Percentiles rank a stretch among this genome's conserved stretches.
These are phyloP conservation scores for Suhomyces sp. DNA, from an alignment of 805 yeast genomes.

Conservation along the genomic window DNA sequence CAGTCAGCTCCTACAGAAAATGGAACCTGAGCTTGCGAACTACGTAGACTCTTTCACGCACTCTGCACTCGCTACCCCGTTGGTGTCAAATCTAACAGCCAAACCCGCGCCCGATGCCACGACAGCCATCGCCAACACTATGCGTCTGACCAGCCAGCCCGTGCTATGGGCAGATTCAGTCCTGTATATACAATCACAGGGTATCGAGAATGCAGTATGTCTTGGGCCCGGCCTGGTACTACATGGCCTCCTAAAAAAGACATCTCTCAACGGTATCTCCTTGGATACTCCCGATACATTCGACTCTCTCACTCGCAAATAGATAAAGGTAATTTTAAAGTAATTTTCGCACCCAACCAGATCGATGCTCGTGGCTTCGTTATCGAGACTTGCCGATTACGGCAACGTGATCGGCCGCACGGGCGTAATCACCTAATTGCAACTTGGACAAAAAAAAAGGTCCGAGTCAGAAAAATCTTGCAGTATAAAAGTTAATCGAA, in stretches of 20 bases:
- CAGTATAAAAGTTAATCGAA: neutral
- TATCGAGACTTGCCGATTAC: neutral
- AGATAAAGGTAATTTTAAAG: neutral
- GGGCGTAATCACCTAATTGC: conserved; percentile 1
- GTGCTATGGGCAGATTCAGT: conserved; percentile 43
- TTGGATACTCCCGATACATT: conserved; percentile 3
- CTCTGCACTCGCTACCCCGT: conserved; percentile 24
- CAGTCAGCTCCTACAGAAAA: conserved; percentile 34
- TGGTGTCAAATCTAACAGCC: conserved; percentile 39
- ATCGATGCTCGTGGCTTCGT: neutral
- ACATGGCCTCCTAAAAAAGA: conserved; percentile 12
- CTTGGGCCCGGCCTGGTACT: conserved; percentile 41
- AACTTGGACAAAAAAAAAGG: neutral
- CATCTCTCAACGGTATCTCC: neutral
- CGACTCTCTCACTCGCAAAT: neutral
- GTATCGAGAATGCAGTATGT: conserved; percentile 22
- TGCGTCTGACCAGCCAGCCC: conserved; percentile 41
- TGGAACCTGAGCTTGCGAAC: conserved; percentile 30
- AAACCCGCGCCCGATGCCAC: conserved; percentile 16
- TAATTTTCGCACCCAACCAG: neutral
- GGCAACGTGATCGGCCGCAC: neutral
- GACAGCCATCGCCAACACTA: conserved; percentile 29
- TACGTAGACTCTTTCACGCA: conserved; percentile 11
- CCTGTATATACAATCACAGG: conserved; percentile 13
- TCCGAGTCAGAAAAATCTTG: conserved; percentile 3